A percentile compares a stretch with the other conserved stretches of the same genome.
phyloP scores from a whole-genome alignment of 768 basidiomycete genomes.

The Paxillus rubicundulus region DNA sequence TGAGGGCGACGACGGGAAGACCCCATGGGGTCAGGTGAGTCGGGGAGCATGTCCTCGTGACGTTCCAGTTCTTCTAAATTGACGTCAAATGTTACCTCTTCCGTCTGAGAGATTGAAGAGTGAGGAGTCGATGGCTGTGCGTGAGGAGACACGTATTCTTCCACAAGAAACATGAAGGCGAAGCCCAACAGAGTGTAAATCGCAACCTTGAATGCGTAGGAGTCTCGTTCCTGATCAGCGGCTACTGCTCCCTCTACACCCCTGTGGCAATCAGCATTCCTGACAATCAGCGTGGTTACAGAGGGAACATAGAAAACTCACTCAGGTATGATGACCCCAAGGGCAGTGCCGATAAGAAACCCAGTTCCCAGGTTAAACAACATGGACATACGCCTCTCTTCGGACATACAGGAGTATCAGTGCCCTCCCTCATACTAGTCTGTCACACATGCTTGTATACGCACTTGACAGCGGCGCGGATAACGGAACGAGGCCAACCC shows the following conservation, averaged over 20 bases:
- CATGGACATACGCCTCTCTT: slow-evolving; percentile 43
- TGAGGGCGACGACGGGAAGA: slow-evolving; percentile 3
- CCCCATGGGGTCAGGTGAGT: slow-evolving; percentile 14
- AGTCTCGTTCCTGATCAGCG: slow-evolving; percentile 33
- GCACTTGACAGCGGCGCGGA: slow-evolving; percentile 69
- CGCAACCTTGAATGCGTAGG: slow-evolving; percentile 56
- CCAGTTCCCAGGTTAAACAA: slow-evolving; percentile 72
- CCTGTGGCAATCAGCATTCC: slow-evolving; percentile 36
- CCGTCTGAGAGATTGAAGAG: slow-evolving; percentile 12
- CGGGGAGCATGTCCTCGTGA: slow-evolving; percentile 32
- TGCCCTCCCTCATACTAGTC: neutral
- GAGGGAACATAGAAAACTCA: slow-evolving; percentile 40
- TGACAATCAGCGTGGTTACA: neutral
- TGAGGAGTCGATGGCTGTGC: slow-evolving; percentile 35
- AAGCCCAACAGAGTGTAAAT: slow-evolving; percentile 64
- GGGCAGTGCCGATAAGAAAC: slow-evolving; percentile 81
- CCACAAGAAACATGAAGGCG: slow-evolving; percentile 56
- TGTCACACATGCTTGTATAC: slow-evolving; percentile 10
- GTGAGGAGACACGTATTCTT: slow-evolving; percentile 57
- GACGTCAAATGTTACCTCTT: slow-evolving; percentile 48
- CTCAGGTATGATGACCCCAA: slow-evolving; percentile 94
- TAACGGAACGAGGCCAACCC: slow-evolving; percentile 72
- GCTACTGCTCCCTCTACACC: slow-evolving; percentile 64
- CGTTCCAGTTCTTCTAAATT: slow-evolving; percentile 58
- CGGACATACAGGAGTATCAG: slow-evolving; percentile 29